Base-by-base conservation (phyloP, 148 eudicot genomes). In the Polygonum aviculare region DNA sequence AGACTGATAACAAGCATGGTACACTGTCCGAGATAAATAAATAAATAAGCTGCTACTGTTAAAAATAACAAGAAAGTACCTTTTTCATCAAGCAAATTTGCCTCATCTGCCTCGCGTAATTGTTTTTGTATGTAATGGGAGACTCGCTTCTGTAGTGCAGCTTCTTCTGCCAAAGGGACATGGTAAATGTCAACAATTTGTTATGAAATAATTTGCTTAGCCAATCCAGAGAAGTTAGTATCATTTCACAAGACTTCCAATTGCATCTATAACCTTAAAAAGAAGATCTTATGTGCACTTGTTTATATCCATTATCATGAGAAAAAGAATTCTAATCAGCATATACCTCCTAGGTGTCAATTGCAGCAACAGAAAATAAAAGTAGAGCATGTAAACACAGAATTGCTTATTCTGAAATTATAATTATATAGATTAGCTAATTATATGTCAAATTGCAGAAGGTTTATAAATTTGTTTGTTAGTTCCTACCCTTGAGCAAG, bases 51-150 rank as follows among this genome's bases (percentile, higher is more conserved):
- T 2, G 5, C 6, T 12, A 67, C 21, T 15, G 21, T 15, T 33
- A 3, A 67, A 21, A 35, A 50, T 15, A 33, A 22, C 74, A 52
- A 51, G 31, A 52, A 47, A 21, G 21, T 65, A 88, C 97, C 97
- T 84, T 88, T 89, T 86, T 90, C 97, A 79, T 88, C 89, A 72
- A 92, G 84, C 80, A 88, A 82, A 85, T 90, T 92, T 76, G 90
- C 87, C 75, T 92, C 97, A 79, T 92, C 92, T 69, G 92, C 93
- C 78, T 88, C 92, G 21, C 73, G 73, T 69, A 89, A 70, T 79
- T 86, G 90, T 82, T 80, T 86, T 38, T 81, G 81, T 18, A 85
- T 75, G 83, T 85, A 85, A 60, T 83, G 88, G 73, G 85, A 83
- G 75, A 87, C 82, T 81, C 87, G 81, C 71, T 85, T 91, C 78